Base-by-base conservation (phyloP, 1,139 yeast species). In the Hanseniaspora sp. region DNA sequence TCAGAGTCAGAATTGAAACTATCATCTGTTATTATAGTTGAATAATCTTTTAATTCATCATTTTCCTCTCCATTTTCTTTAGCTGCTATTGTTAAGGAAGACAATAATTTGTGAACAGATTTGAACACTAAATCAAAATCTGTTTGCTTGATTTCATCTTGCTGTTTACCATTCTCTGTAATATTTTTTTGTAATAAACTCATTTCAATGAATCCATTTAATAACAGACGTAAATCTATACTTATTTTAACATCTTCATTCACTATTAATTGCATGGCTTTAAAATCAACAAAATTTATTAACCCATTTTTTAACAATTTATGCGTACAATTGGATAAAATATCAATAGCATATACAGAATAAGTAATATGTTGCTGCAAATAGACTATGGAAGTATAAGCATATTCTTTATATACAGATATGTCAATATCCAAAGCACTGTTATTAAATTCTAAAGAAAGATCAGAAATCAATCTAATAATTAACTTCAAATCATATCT, bases 271-370 rank as follows among this genome's bases (percentile, higher is more conserved):
- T 42, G 39, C 45, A 51, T 44, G 4, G 48, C 28, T 12, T 51
- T 51, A 5, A 39, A 35, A 51, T 44, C 42, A 15, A 40, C 34
- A 34, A 53, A 53, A 12, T 17, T 44, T 28, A 53, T 34, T 1
- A 48, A 12, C 3, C 44, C 44, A 5, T 23, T 40, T 28, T 45
- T 45, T 8, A 48, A 30, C 13, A 54, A 17, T n/a, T 45, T 46
- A 31, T 49, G 53, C 7, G 43, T 30, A 18, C 56, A 48, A 18
- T 48, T 54, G 7, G 53, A 48, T 31, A 54, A 41, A 4, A 52
- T 49, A 7, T 54, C 56, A 28, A 54, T 54, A 5, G 56, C 53
- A 31, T 49, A 48, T n/a, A 48, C 41, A 8, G 56, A 45, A 15
- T 54, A 54, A 18, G 56, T 48, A 34, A 51, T 45, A 31, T 51